Evolutionary conservation across 257 asterid genomes (phyloP).

Genomic region (Voacanga thouarsii): DNA sequence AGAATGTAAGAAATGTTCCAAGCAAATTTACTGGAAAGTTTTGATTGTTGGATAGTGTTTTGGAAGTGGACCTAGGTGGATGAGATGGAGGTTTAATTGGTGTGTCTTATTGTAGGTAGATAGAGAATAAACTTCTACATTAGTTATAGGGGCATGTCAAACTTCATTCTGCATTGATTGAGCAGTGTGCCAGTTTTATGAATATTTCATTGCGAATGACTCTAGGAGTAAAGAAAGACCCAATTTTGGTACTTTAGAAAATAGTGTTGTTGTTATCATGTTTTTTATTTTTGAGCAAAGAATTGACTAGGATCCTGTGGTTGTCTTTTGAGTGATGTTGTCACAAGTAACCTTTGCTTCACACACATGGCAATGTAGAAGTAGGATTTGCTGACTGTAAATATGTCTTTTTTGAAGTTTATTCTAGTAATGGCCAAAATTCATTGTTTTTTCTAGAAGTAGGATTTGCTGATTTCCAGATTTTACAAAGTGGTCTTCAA

Average conservation of each 20-base stretch:
- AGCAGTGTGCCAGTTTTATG: background rate
- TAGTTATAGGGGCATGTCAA: background rate
- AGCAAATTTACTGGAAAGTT: background rate
- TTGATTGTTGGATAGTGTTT: background rate
- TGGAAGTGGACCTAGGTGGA: background rate
- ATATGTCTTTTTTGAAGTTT: background rate
- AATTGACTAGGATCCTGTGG: background rate
- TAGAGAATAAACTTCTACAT: background rate
- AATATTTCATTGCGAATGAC: background rate
- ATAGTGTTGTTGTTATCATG: background rate
- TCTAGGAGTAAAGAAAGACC: background rate
- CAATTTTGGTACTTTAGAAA: background rate
- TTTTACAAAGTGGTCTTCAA: no score
- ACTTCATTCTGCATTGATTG: no score
- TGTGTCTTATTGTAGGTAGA: background rate
- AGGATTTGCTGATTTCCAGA: no score
- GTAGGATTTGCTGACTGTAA: background rate
- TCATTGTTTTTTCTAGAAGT: no score
- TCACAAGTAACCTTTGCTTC: background rate
- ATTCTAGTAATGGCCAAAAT: background rate
- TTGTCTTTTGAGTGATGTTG: background rate
- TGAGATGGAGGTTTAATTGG: background rate
- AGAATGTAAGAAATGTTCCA: background rate
- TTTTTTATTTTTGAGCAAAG: background rate
- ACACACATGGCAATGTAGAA: background rate